These are phyloP conservation scores for Aspergillus vadensis DNA, from an alignment of 2,329 filamentous ascomycete species.

Conservation along the genomic window DNA sequence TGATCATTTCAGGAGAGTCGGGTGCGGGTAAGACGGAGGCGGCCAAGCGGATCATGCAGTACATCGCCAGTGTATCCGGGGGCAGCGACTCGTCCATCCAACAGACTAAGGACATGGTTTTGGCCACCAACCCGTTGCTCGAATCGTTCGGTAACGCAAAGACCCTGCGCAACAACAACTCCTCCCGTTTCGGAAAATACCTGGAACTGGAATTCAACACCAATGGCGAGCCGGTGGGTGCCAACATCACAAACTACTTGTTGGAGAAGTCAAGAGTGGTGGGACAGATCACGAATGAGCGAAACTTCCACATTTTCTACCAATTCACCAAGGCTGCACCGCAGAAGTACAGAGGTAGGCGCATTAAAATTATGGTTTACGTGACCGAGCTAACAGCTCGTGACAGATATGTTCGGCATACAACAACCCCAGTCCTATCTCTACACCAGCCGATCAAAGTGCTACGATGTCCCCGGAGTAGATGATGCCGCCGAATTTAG, in stretches of 20 bases:
- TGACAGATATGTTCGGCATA: constrained; percentile 76
- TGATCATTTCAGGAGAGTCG: constrained; percentile 98
- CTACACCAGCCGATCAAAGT: constrained; percentile 93
- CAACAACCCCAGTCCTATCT: constrained; percentile 90
- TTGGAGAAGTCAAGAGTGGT: constrained; percentile 94
- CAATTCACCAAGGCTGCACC: constrained; percentile 96
- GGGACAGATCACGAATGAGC: constrained; percentile 90
- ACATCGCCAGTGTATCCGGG: constrained; percentile 95
- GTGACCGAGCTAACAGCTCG: constrained; percentile 10
- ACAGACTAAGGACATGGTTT: constrained; percentile 98
- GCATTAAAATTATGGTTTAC: background rate
- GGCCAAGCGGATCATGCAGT: constrained; percentile 98
- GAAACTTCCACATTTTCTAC: constrained; percentile 99
- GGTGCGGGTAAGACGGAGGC: constrained; percentile 98
- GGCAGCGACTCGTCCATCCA: constrained; percentile 83
- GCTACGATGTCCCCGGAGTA: constrained; percentile 89
- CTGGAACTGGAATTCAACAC: constrained; percentile 94
- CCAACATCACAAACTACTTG: constrained; percentile 97
- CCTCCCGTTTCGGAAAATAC: constrained; percentile 97
- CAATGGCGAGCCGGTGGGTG: constrained; percentile 88
- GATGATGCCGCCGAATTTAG: constrained; percentile 86
- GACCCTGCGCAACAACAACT: constrained; percentile 97
- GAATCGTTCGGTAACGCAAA: constrained; percentile 99
- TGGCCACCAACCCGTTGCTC: constrained; percentile 93
- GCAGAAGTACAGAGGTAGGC: constrained; percentile 69